Evolutionary conservation across 2,329 filamentous ascomycete genomes (phyloP), one percentile per base, ranked within the genome.

Genomic region (Eurotiales sp.): DNA sequence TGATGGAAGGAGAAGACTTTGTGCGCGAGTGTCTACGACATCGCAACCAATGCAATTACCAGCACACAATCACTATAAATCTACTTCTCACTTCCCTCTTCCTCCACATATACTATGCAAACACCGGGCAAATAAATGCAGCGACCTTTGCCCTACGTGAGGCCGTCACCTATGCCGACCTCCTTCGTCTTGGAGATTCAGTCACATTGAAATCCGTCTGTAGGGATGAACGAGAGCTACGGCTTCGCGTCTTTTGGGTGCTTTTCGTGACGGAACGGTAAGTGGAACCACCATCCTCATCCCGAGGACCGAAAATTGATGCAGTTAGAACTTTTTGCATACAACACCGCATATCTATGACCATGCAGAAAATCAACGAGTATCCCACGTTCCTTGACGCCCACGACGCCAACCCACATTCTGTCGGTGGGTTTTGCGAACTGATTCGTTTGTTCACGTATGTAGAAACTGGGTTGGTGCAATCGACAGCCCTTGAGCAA

Each of bases 31-130:
- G 44, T 42, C 40, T 52, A 29, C 21, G 30, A 19, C 32, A 47
- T 39, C 50, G 50, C 8, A 48, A 29, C 14, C 45, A 44, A 32
- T 36, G 30, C 50, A 27, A 48, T 27, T 19, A 37, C 8, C 40
- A 41, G n/a, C 21, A 27, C n/a, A 15, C 17, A 27, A 34, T 44
- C 30, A 42, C 22, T 12, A 19, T 46, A 21, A 30, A 47, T 30
- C 27, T 34, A 42, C 39, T 57, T 3, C 44, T 51, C 4, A 55
- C 53, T n/a, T 57, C 55, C 0, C 46, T 55, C 4, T 57, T 57
- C 30, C 53, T 57, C 29, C 55, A 57, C 17, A 57, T 57, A 50
- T 57, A 55, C 36, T 55, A 57, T 14, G 55, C 55, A 25, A 57
- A 57, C 41, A 54, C 50, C n/a, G 55, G 50, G 8, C 55, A 57